phyloP scores from a whole-genome alignment of 2,329 filamentous ascomycete species.

The Fusarium tjaetaba region DNA sequence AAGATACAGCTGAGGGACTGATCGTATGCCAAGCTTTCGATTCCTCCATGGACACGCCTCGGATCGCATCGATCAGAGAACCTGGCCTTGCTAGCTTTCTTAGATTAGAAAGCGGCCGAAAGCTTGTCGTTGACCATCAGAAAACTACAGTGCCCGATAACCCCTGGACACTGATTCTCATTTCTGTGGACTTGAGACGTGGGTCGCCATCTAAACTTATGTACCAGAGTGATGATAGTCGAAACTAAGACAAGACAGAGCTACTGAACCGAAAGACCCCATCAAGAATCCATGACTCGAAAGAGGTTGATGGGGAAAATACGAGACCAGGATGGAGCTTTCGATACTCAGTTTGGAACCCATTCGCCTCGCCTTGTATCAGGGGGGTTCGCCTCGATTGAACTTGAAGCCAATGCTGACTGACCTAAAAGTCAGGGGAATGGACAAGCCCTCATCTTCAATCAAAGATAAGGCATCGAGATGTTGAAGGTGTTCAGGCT shows the following conservation, averaged over 20 bases:
- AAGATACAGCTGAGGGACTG: neutral
- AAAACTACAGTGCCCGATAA: neutral
- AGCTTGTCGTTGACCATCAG: conserved; percentile 24
- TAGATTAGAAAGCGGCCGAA: conserved; percentile 9
- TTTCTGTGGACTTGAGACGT: conserved; percentile 18
- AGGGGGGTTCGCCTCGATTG: neutral
- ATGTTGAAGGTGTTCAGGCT: conserved; percentile 1
- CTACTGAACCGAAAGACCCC: neutral
- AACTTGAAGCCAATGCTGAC: neutral
- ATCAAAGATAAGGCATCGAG: conserved; percentile 33
- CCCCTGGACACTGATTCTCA: conserved; percentile 8
- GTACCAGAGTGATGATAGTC: neutral
- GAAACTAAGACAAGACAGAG: conserved; percentile 4
- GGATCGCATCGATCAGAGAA: conserved; percentile 17
- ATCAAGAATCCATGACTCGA: conserved; percentile 16
- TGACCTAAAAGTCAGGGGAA: conserved; percentile 5
- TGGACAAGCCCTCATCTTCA: conserved; percentile 5
- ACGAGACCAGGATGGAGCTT: neutral
- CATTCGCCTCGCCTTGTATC: neutral
- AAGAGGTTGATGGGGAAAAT: conserved; percentile 1
- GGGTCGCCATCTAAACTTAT: conserved; percentile 3
- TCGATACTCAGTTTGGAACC: conserved; percentile 2
- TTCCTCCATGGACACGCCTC: conserved; percentile 8
- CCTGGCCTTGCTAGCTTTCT: conserved; percentile 3
- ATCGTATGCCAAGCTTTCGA: conserved; percentile 20